Evolutionary conservation across 1,284 basidiomycete genomes (phyloP).

Genomic region (Ganoderma lucidum): DNA sequence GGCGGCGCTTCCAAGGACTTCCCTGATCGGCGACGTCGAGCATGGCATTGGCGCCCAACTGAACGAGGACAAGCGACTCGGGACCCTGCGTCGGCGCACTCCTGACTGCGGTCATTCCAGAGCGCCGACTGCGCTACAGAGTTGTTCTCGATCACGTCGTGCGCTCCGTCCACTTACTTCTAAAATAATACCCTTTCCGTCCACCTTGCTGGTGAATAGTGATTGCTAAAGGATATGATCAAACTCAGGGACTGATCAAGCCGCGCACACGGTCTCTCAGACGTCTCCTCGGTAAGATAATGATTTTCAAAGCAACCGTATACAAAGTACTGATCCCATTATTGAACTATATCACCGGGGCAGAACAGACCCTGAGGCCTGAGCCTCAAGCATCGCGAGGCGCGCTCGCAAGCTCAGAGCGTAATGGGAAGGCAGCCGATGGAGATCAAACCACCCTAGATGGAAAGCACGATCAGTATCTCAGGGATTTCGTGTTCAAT

Average conservation of each 20-base stretch:
- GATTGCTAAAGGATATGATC: neutral
- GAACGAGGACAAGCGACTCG: neutral
- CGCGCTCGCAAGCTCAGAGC: slow-evolving; percentile 6
- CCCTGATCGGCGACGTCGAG: neutral
- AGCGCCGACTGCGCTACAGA: neutral
- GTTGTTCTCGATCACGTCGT: neutral
- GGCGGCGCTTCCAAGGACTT: neutral
- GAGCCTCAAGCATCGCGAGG: neutral
- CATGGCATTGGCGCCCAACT: neutral
- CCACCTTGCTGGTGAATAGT: neutral
- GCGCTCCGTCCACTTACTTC: neutral
- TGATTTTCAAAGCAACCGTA: neutral
- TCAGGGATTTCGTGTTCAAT: neutral
- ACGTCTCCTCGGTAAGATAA: neutral
- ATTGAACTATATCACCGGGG: neutral
- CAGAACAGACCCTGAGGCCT: neutral
- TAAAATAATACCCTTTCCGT: neutral
- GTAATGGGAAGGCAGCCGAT: slow-evolving; percentile 22
- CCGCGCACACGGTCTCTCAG: neutral
- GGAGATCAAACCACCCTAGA: slow-evolving; percentile 22
- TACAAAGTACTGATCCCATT: neutral
- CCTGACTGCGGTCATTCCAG: neutral
- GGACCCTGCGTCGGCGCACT: neutral
- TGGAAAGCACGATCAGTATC: neutral
- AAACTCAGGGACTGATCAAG: neutral